Evolutionary conservation across 106 monocot species (phyloP).

Genomic region (Dioscorea zingiberensis): DNA sequence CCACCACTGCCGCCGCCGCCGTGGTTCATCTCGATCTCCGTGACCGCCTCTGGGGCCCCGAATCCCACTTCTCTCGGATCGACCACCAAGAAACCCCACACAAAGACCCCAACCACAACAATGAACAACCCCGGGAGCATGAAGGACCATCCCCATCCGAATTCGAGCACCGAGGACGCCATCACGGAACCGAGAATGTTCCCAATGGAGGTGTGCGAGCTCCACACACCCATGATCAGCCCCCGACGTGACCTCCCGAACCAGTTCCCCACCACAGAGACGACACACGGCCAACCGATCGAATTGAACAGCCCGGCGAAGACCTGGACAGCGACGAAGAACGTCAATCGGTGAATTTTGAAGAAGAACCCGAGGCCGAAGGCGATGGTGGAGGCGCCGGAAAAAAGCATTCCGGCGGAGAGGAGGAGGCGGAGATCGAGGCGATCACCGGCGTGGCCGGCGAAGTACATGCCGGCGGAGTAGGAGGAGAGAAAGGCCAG

Average conservation of each 20-base stretch:
- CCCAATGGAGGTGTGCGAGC: slow-evolving; percentile 81
- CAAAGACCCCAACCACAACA: slow-evolving; percentile 27
- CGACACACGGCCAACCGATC: slow-evolving; percentile 83
- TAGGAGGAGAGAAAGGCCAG: slow-evolving; percentile 85
- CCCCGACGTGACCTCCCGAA: slow-evolving; percentile 62
- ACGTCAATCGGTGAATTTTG: slow-evolving; percentile 40
- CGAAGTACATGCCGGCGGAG: slow-evolving; percentile 65
- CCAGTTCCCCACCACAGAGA: slow-evolving; percentile 90
- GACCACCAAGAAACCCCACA: slow-evolving; percentile 43
- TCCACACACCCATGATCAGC: slow-evolving; percentile 90
- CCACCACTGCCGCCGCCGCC: too few relatives aligned
- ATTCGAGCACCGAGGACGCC: slow-evolving; percentile 69
- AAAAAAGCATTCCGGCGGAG: slow-evolving; percentile 41
- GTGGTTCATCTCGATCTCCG: slow-evolving; percentile 35
- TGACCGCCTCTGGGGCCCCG: slow-evolving; percentile 10
- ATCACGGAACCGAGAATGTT: slow-evolving; percentile 84
- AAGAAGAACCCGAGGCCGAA: slow-evolving; percentile 60
- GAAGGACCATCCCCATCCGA: slow-evolving; percentile 97
- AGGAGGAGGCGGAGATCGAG: slow-evolving; percentile 64
- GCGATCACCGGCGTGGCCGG: slow-evolving; percentile 79
- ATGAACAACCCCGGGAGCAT: slow-evolving; percentile 49
- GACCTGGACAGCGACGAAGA: slow-evolving; percentile 57
- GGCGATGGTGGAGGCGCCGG: slow-evolving; percentile 35
- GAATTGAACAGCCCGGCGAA: slow-evolving; percentile 63
- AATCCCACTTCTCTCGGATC: slow-evolving; percentile 52